These are phyloP conservation scores for Pseudozyma thailandica DNA, from an alignment of 1,284 basidiomycete species.

Conservation along the genomic window DNA sequence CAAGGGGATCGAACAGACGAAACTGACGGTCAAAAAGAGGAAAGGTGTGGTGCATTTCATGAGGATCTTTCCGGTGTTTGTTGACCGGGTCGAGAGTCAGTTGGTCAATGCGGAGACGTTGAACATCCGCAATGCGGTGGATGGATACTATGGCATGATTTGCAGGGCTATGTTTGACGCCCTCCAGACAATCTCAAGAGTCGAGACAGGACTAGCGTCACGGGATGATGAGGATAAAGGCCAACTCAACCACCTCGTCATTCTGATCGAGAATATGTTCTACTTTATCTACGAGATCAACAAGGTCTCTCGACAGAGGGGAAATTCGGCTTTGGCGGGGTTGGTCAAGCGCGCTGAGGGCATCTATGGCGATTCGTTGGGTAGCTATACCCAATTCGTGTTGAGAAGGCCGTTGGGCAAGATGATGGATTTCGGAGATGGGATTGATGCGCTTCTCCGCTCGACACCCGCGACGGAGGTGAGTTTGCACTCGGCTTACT, in stretches of 20 bases:
- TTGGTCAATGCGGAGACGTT: constrained; percentile 76
- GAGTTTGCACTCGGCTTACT: constrained; percentile 80
- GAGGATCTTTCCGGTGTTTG: constrained; percentile 88
- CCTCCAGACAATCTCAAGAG: constrained; percentile 90
- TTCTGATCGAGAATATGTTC: constrained; percentile 97
- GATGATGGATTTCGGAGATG: constrained; percentile 93
- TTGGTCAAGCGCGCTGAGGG: constrained; percentile 81
- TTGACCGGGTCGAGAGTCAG: constrained; percentile 84
- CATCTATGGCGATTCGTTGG: constrained; percentile 87
- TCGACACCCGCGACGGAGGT: constrained; percentile 84
- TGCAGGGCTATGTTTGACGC: constrained; percentile 89
- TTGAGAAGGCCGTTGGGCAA: constrained; percentile 86
- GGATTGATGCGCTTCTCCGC: constrained; percentile 84
- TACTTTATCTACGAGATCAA: constrained; percentile 85
- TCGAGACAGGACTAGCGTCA: constrained; percentile 75
- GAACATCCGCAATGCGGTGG: constrained; percentile 81
- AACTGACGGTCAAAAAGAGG: constrained; percentile 88
- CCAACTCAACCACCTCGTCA: constrained; percentile 93
- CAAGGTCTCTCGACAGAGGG: constrained; percentile 70
- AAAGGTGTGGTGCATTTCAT: constrained; percentile 93
- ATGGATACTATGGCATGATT: constrained; percentile 86
- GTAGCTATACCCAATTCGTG: constrained; percentile 85
- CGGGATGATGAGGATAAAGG: constrained; percentile 79
- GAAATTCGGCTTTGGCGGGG: constrained; percentile 70
- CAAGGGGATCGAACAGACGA: constrained; percentile 80